Evolutionary conservation across 2,329 filamentous ascomycete genomes (phyloP), one percentile per base, ranked within the genome.

Genomic region (Cladosporium oxysporum): DNA sequence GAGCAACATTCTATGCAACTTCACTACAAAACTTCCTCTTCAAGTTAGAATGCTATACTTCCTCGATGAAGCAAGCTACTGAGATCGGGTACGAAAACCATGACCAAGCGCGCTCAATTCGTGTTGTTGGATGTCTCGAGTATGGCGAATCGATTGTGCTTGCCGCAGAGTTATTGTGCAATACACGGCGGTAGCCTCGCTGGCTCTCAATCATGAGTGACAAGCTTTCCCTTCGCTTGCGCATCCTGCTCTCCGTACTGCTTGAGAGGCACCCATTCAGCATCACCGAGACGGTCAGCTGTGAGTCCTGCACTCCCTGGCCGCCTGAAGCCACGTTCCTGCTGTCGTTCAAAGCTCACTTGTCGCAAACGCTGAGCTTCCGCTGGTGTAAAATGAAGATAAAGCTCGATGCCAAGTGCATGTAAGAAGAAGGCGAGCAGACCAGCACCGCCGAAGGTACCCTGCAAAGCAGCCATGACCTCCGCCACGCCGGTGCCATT

Each of bases 321-420:
- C n/a, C 80, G 77, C 52, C 73, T 78, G 74, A 83, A 80, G 0
- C 86, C 85, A 5, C 83, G 81, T 68, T 84, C 84, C 8, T 86
- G 68, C 70, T 89, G 86, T 44, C 82, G 78, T 71, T 86, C 81
- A 69, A 85, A 87, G 7, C 83, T 85, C 1, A 88, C 79, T 21
- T 80, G 77, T 14, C 86, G 80, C 60, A 89, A 74, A 8, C 86
- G 77, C 57, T 87, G 79, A 1, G 77, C 76, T 70, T 89, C 86
- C 18, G 74, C 79, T 0, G 85, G 84, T 0, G 86, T 88, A 26
- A 87, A 72, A 3, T 73, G 76, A 7, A 64, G 52, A n/a, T 87
- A 79, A 3, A 73, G 35, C 59, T 77, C 74, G 3, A 78, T 69
- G 33, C 74, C 72, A 35, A 84, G 53, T 14, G 76, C 76, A 69